Conservation (phyloP, 1,284 basidiomycete species). For the Melampsora larici-populina region DNA sequence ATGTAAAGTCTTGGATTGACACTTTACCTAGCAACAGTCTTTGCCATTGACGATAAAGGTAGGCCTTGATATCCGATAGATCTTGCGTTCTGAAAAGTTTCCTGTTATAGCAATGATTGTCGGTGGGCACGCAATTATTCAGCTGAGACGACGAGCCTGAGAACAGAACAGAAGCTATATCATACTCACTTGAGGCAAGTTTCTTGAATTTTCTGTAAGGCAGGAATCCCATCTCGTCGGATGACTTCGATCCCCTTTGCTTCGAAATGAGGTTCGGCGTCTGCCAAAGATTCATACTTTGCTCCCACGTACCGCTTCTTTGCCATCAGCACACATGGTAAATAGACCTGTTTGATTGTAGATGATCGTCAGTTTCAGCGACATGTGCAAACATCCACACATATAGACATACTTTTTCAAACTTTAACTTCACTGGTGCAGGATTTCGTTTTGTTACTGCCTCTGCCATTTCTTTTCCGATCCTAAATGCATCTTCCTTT, state of each 20-base stretch:
- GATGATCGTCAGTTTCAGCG: background rate
- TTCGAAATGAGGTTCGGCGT: constrained; percentile 76
- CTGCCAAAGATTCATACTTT: constrained; percentile 82
- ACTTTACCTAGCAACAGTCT: constrained; percentile 76
- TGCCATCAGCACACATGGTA: constrained; percentile 85
- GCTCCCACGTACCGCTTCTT: constrained; percentile 97
- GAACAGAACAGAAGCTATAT: background rate
- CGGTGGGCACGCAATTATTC: background rate
- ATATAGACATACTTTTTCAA: constrained; percentile 72
- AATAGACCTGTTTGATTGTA: constrained; percentile 67
- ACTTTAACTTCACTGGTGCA: constrained; percentile 87
- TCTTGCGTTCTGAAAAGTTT: constrained; percentile 84
- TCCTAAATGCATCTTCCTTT: constrained; percentile 85
- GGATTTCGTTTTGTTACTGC: constrained; percentile 82
- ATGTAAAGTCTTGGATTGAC: constrained; percentile 84
- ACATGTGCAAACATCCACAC: background rate
- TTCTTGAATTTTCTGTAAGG: constrained; percentile 85
- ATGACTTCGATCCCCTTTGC: constrained; percentile 98
- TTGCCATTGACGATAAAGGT: constrained; percentile 79
- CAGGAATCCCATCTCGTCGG: constrained; percentile 80
- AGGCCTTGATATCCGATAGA: constrained; percentile 80
- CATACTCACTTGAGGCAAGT: constrained; percentile 70
- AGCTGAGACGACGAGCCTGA: background rate
- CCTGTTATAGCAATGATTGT: constrained; percentile 56
- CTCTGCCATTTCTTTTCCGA: constrained; percentile 88